Conservation (phyloP, 345 rosid genomes). For the Moringa oleifera region DNA sequence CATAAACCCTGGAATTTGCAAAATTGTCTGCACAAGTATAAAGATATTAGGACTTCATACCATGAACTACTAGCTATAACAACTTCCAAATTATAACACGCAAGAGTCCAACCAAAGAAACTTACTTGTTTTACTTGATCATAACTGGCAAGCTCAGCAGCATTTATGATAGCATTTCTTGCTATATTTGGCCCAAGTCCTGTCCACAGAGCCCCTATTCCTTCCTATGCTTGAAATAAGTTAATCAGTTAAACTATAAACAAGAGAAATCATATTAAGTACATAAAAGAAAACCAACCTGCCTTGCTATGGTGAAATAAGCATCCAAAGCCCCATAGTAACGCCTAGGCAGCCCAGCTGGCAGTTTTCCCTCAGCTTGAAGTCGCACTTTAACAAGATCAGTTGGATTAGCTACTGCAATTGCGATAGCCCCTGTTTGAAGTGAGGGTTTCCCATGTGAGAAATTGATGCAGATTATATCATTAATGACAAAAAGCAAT, state of each 20-base stretch:
- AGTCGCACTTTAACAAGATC: constrained; percentile 94
- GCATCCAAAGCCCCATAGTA: constrained; percentile 89
- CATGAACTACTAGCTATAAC: constrained; percentile 10
- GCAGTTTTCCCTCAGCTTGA: constrained; percentile 91
- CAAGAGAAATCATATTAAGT: neutral
- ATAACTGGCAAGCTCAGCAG: constrained; percentile 98
- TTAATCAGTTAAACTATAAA: constrained; percentile 3
- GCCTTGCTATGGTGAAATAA: constrained; percentile 65
- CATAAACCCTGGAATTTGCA: constrained; percentile 87
- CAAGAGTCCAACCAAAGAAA: neutral
- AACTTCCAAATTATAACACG: neutral
- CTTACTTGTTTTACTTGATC: constrained; percentile 88
- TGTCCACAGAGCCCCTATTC: constrained; percentile 83
- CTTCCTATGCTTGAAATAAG: constrained; percentile 47
- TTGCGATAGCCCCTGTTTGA: constrained; percentile 82
- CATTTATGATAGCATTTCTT: constrained; percentile 90
- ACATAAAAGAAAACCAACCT: constrained; percentile 38
- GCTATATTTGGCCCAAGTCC: constrained; percentile 97
- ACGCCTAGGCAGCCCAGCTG: constrained; percentile 80
- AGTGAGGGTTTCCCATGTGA: constrained; percentile 2
- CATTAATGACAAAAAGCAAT: neutral
- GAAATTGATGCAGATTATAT: neutral
- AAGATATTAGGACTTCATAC: constrained; percentile 29
- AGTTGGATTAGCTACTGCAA: constrained; percentile 88
- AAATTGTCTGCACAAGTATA: constrained; percentile 80